Base-by-base conservation (phyloP, 2,329 filamentous ascomycete genomes). In the Didymella pinodella region DNA sequence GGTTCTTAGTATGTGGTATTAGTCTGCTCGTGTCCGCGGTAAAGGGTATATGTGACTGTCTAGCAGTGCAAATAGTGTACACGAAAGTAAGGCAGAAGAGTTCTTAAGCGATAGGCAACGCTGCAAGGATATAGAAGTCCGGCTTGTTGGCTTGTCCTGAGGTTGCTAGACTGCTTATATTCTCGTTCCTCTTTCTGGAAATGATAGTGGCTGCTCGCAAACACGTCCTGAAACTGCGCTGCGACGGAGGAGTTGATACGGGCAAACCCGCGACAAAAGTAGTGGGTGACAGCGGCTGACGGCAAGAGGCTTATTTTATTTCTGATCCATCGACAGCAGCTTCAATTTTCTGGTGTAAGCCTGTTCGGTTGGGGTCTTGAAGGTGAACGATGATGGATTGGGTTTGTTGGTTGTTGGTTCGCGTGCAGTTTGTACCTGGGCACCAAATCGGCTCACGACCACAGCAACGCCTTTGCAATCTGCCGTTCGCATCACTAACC, bases 171-270 rank as follows among this genome's bases (percentile, higher is more conserved):
- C 12, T 26, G 47, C 43, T 54, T 59, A 59, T 59, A 59, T 54
- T 36, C 50, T 59, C 28, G n/a, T 41, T 11, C 29, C 41, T 22
- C 11, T 26, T 50, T 44, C 36, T 62, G 62, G 59, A 65, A 66
- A 67, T 65, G 62, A 68, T 66, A 48, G 58, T 59, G 63, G 57
- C 57, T 59, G 34, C 62, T 52, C 59, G 61, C 49, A 61, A 60
- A 59, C 59, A 32, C 48, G 48, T 57, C 48, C 65, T 74, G 73
- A 75, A 75, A 75, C 73, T 47, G 47, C 64, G 31, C 62, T 76
- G 73, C 73, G 65, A 75, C 74, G 69, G 51, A 67, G 56, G 56
- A 59, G 56, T 47, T 32, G 46, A 32, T 34, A 47, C 40, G 46
- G 50, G 34, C 49, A 36, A 47, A 54, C n/a, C 46, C 56, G 56